Base-by-base conservation (phyloP, 768 basidiomycete genomes). In the Pleurotus pulmonarius region DNA sequence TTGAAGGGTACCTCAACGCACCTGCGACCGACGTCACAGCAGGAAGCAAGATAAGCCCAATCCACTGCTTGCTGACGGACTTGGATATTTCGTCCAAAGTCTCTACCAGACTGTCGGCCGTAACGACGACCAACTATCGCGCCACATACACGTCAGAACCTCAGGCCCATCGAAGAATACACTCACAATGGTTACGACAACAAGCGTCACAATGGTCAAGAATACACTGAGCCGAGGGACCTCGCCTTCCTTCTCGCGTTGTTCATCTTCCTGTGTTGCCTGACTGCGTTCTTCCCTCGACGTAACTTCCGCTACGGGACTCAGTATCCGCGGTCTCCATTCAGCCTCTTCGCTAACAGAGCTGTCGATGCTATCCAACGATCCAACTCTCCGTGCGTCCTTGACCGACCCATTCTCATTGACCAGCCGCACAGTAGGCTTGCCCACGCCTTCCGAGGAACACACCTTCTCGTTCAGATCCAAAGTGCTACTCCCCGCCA, bases 21-120 rank as follows among this genome's bases (percentile, higher is more conserved):
- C 90, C 90, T 65, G 91, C 88, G 34, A 92, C 76, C 12, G 87
- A 88, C 34, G 84, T 88, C 40, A 95, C 88, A 15, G 87, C 86
- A 3, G 95, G 95, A 8, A 98, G 79, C 12, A 98, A 67, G 62
- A 98, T 92, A 37, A 98, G 73, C 13, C 87, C 94, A 56, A 95
- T 79, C 86, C 92, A 98, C 67, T 94, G 89, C 60, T 90, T 90
- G 65, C 83, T 87, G 59, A 98, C 83, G 3, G 75, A 76, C 16
- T 64, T 71, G 1, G 88, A 87, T 53, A 96, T 75, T 39, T 83
- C 86, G 65, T 93, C 83, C 83, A 97, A 92, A 6, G 89, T 86
- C 64, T 83, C 85, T 6, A 98, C 93, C 13, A 98, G 75, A 70
- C 76, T 78, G 45, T 86, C 85, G 1, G 83, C 83, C 6, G 80